These are phyloP conservation scores for Plasmodiophora brassicae DNA, from an alignment of 208 protist species.

Conservation along the genomic window DNA sequence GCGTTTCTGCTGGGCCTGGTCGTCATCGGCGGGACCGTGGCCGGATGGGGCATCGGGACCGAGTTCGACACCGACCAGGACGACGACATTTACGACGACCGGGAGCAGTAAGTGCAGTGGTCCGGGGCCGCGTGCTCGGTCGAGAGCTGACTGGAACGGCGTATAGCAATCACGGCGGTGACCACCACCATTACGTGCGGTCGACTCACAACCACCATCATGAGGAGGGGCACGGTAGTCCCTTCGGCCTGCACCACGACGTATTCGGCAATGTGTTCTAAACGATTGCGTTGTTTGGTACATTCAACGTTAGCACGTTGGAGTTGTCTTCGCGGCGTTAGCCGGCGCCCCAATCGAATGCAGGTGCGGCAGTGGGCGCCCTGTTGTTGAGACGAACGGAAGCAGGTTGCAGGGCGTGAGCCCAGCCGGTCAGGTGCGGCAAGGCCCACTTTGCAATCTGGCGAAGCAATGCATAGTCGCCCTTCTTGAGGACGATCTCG, in stretches of 20 bases:
- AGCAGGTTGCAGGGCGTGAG: background rate
- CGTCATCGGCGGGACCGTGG: too few species aligned
- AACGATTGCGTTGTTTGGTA: background rate
- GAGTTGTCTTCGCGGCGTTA: background rate
- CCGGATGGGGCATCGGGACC: too few species aligned
- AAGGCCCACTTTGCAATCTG: background rate
- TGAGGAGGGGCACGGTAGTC: background rate
- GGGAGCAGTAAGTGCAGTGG: too few species aligned
- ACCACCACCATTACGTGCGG: too few species aligned
- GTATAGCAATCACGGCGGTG: too few species aligned
- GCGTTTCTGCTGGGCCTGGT: too few species aligned
- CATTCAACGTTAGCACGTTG: background rate
- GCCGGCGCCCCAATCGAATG: background rate
- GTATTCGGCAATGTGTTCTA: background rate
- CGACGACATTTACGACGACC: too few species aligned
- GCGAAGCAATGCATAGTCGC: background rate
- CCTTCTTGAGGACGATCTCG: background rate
- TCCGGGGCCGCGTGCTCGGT: too few species aligned
- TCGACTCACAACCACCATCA: too few species aligned
- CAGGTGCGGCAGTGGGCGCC: background rate
- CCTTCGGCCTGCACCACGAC: background rate
- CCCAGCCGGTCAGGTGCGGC: background rate
- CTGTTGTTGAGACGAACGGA: too few species aligned
- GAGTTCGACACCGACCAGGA: too few species aligned
- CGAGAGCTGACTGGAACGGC: too few species aligned